Evolutionary conservation across 1,139 yeast species (phyloP).

Genomic region (Saccharomyces hybrid): DNA sequence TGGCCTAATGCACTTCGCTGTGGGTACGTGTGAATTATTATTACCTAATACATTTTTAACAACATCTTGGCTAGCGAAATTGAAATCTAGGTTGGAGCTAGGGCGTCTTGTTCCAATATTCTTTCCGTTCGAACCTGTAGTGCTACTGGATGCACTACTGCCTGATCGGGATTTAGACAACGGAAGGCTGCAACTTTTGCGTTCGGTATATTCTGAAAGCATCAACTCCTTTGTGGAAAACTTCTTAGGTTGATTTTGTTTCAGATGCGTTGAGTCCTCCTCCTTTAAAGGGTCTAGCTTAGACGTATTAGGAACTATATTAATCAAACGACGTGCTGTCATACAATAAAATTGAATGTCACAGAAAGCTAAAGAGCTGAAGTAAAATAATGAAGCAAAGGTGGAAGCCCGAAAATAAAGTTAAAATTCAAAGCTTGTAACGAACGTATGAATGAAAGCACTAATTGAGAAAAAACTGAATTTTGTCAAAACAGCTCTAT

Average conservation of each 20-base stretch:
- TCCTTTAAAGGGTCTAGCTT: neutral
- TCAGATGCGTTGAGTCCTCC: neutral
- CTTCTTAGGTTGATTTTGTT: neutral
- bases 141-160: neutral
- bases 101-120: neutral
- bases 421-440: neutral
- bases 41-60: neutral
- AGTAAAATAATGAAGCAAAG: neutral
- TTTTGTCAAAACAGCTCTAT: neutral
- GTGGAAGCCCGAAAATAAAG: neutral
- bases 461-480: neutral
- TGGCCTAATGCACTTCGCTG: constrained; percentile 18
- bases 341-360: neutral
- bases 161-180: neutral
- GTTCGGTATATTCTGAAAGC: neutral
- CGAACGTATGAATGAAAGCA: neutral
- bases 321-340: neutral
- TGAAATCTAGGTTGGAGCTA: neutral
- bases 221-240: neutral
- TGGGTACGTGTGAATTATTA: neutral
- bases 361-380: neutral
- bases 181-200: neutral
- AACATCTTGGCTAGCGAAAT: neutral
- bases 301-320: neutral
- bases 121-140: neutral